phyloP scores from a whole-genome alignment of 208 protist genomes.

The Acanthamoeba royreba region DNA sequence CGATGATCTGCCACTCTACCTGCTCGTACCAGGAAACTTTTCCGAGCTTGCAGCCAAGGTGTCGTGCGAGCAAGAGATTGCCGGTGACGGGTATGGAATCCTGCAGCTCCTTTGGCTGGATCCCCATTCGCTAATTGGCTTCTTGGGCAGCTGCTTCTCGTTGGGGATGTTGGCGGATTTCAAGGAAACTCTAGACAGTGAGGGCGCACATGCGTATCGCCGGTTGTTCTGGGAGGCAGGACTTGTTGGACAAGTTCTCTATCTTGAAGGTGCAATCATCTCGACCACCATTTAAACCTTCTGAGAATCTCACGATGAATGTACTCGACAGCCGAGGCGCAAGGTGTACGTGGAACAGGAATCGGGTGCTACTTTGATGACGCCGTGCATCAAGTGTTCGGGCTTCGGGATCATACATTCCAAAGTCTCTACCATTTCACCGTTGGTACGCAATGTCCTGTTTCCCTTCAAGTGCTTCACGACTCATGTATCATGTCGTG shows the following conservation, averaged over 20 bases:
- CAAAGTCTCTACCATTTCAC: slow-evolving; percentile 46
- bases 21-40: not conserved
- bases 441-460: not conserved
- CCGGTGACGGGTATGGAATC: not conserved
- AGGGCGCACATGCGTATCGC: slow-evolving; percentile 26
- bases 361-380: slow-evolving; percentile 44
- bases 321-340: slow-evolving; percentile 31
- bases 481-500: not conserved
- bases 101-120: not conserved
- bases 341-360: slow-evolving; percentile 4
- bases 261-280: slow-evolving; percentile 44
- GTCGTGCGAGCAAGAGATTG: not conserved
- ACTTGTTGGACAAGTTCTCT: slow-evolving; percentile 20
- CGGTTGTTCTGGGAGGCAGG: slow-evolving; percentile 35
- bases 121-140: not conserved
- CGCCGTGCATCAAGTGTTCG: not conserved
- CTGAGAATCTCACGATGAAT: too few relatives aligned
- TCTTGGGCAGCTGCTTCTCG: not conserved
- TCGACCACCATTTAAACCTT: too few relatives aligned
- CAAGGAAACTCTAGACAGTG: not conserved
- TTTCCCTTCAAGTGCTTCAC: not conserved
- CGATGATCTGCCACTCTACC: not conserved
- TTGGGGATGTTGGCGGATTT: slow-evolving; percentile 17
- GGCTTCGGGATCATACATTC: not conserved
- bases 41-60: not conserved